Percentiles rank a stretch among this genome's conserved stretches.
These are phyloP conservation scores for Ottelia alismoides DNA, from an alignment of 106 monocot species.

Conservation along the genomic window DNA sequence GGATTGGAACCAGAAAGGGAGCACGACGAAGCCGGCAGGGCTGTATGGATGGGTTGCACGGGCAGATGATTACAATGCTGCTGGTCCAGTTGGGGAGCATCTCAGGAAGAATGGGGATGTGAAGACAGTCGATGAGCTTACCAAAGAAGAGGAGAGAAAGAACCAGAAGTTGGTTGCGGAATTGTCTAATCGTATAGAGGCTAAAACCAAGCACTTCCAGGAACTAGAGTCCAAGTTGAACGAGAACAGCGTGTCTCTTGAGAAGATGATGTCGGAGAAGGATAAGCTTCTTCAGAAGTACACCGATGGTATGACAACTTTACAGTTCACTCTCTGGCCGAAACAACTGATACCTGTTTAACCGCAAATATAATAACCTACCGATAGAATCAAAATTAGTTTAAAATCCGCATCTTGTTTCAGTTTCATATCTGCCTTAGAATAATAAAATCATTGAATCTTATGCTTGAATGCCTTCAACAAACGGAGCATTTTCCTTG, in stretches of 20 bases:
- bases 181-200: constrained; percentile 36
- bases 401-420: too few relatives aligned
- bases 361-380: too few relatives aligned
- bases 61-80: constrained; percentile 39
- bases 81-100: constrained; percentile 26
- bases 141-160: constrained; percentile 27
- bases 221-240: constrained; percentile 47
- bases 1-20: constrained; percentile 32
- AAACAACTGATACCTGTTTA: too few relatives aligned
- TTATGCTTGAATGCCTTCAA: too few relatives aligned
- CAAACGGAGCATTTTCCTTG: too few relatives aligned
- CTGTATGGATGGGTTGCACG: constrained; percentile 75
- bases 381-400: too few relatives aligned
- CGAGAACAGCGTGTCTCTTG: constrained; percentile 26
- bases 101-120: constrained; percentile 46
- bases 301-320: constrained; percentile 54
- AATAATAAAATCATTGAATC: too few relatives aligned
- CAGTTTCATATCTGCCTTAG: too few relatives aligned
- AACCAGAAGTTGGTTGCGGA: constrained; percentile 31
- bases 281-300: constrained; percentile 34
- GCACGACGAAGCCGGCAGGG: constrained; percentile 2
- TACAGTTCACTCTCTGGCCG: too few relatives aligned
- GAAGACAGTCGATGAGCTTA: constrained; percentile 41
- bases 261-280: constrained; percentile 33
- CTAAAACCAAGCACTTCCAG: constrained; percentile 29